These are phyloP conservation scores for Lactifluus subvellereus DNA, from an alignment of 768 basidiomycete genomes.

Conservation along the genomic window DNA sequence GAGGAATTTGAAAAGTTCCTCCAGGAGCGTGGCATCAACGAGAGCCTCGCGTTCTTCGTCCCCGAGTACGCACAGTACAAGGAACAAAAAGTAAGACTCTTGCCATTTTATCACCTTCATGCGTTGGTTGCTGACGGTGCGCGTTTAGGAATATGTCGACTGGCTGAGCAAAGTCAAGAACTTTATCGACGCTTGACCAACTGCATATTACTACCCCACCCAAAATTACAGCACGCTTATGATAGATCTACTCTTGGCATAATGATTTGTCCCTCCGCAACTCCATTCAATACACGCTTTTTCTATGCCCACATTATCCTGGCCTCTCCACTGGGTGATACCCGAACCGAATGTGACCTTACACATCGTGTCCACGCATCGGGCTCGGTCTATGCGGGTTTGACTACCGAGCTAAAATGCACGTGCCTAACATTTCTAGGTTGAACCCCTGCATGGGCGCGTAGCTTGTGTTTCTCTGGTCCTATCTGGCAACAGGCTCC, in stretches of 20 bases:
- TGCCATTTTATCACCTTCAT: neutral
- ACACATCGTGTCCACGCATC: neutral
- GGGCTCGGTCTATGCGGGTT: neutral
- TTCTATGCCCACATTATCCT: neutral
- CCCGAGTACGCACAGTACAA: conserved; percentile 85
- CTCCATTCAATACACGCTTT: conserved; percentile 13
- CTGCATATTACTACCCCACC: neutral
- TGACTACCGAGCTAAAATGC: neutral
- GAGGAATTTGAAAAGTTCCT: conserved; percentile 89
- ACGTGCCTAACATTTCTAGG: neutral
- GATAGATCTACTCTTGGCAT: conserved; percentile 12
- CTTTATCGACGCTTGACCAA: conserved; percentile 61
- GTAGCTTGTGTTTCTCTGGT: neutral
- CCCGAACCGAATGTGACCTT: neutral
- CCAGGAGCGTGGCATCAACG: conserved; percentile 84
- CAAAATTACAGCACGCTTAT: conserved; percentile 12
- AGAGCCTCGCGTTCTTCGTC: conserved; percentile 76
- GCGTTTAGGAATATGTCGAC: conserved; percentile 74
- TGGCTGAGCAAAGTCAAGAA: conserved; percentile 81
- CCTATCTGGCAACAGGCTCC: neutral
- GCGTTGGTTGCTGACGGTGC: neutral
- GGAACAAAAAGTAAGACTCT: conserved; percentile 76
- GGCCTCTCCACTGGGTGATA: neutral
- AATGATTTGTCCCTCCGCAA: neutral
- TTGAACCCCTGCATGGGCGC: neutral